Percentiles rank a stretch among this genome's conserved stretches.
Evolutionary conservation across 108 stramenopile species (phyloP).

Genomic region (Nannochloropsis oceanica): DNA sequence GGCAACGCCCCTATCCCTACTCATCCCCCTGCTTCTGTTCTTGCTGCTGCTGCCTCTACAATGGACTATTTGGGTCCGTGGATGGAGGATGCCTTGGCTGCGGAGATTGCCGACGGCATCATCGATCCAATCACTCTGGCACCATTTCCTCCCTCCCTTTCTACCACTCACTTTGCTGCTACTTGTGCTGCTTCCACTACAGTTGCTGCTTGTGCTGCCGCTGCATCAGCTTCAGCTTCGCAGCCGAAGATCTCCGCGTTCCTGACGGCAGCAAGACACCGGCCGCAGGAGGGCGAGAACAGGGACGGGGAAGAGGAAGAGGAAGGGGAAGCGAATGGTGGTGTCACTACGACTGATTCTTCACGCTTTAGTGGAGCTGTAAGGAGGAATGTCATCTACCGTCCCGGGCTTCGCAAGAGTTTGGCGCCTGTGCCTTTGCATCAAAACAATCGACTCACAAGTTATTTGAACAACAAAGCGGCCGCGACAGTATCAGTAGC

Average conservation of each 20-base stretch:
- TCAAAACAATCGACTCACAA: not conserved
- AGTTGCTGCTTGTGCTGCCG: too few relatives aligned
- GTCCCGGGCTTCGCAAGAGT: not conserved
- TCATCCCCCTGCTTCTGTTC: too few relatives aligned
- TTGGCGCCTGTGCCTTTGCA: not conserved
- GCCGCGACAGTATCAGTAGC: too few relatives aligned
- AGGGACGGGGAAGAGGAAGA: too few relatives aligned
- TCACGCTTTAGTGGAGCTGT: not conserved
- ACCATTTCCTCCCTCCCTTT: not conserved
- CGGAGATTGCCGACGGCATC: not conserved
- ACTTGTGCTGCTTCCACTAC: too few relatives aligned
- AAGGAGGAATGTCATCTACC: not conserved
- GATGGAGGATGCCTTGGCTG: not conserved
- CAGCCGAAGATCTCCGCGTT: not conserved
- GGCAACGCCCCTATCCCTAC: not conserved
- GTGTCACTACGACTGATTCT: too few relatives aligned
- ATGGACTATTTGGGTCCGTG: not conserved
- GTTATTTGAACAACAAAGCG: not conserved
- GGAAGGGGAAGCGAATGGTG: too few relatives aligned
- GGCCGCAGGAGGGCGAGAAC: not conserved
- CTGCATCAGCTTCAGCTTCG: not conserved
- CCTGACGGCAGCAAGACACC: not conserved
- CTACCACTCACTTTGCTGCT: too few relatives aligned
- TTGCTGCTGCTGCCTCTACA: not conserved
- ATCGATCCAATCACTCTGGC: not conserved